Base-by-base conservation (phyloP, 768 basidiomycete species). In the Grammothele lineata region DNA sequence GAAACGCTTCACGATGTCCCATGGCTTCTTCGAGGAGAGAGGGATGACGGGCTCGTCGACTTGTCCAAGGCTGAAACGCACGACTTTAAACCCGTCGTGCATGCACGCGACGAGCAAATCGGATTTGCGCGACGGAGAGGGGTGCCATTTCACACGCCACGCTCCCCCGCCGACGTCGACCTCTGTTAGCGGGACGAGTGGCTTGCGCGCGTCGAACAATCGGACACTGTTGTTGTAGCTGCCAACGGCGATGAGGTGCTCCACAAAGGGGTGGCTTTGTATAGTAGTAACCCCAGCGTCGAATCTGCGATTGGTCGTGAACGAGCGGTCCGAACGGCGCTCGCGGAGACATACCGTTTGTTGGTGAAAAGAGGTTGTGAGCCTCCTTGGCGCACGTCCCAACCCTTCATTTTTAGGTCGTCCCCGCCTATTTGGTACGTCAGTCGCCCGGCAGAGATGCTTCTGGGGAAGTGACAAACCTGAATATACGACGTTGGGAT, bases 111-210 rank as follows among this genome's bases (percentile, higher is more conserved):
- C 81, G 17, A 97, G 76, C 2, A 98, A 73, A 58, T 94, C 88
- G 30, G 76, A 58, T 52, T 74, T 77, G 37, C 92, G 76, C n/a
- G 60, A 55, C 2, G 73, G 53, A 4, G 76, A 77, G 6, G 94
- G 92, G 66, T 98, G 92, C 92, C 93, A 99, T 64, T 95, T 93
- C 48, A 92, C 83, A 15, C 96, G 78, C 96, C 96, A 99, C 10
- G 82, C 88, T 3, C 96, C 96, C 11, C 96, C 96, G 10, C 91
- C 92, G 3, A 91, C 82, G 47, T 85, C 75, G 21, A 76, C 77
- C 40, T 75, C 68, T 1, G 67, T 61, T 11, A 97, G 54, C 0
- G 89, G 80, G 3, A 62, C 62, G 4, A 72, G 61, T 4, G 79
- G 79, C 39, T 82, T 85, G 4, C 95, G 83, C 0, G 70, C 72